These are phyloP conservation scores for Boletus smithii DNA, from an alignment of 1,284 basidiomycete species.

Conservation along the genomic window DNA sequence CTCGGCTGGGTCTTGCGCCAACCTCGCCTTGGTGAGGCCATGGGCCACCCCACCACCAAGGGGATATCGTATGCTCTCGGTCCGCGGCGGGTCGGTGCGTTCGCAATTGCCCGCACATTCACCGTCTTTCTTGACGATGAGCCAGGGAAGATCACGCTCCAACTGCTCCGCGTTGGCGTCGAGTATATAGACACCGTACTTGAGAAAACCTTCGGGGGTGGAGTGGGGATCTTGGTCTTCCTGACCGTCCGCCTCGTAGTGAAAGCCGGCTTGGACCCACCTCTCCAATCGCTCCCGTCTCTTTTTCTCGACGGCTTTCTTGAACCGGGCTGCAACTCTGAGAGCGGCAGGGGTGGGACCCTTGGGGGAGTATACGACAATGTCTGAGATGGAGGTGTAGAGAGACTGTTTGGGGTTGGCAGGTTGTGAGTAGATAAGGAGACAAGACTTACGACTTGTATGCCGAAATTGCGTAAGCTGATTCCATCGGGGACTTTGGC, in stretches of 20 bases:
- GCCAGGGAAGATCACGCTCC: conserved; percentile 30
- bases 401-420: conserved; percentile 39
- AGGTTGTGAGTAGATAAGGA: neutral
- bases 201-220: conserved; percentile 37
- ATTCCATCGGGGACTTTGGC: conserved; percentile 71
- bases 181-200: conserved; percentile 65
- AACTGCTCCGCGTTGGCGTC: conserved; percentile 39
- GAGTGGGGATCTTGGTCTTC: conserved; percentile 20
- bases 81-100: neutral
- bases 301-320: conserved; percentile 40
- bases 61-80: neutral
- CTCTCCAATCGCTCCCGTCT: conserved; percentile 34
- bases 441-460: conserved; percentile 64
- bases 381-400: conserved; percentile 62
- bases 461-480: conserved; percentile 76
- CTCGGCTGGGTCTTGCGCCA: conserved; percentile 7
- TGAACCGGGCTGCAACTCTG: conserved; percentile 38
- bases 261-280: conserved; percentile 24
- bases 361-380: conserved; percentile 56
- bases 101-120: conserved; percentile 24
- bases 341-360: conserved; percentile 43
- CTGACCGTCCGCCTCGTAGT: conserved; percentile 3
- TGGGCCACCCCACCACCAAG: conserved; percentile 8
- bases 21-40: conserved; percentile 23
- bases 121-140: conserved; percentile 28